Base-by-base conservation (phyloP, 257 asterid genomes). In the Thymus quinquecostatus region DNA sequence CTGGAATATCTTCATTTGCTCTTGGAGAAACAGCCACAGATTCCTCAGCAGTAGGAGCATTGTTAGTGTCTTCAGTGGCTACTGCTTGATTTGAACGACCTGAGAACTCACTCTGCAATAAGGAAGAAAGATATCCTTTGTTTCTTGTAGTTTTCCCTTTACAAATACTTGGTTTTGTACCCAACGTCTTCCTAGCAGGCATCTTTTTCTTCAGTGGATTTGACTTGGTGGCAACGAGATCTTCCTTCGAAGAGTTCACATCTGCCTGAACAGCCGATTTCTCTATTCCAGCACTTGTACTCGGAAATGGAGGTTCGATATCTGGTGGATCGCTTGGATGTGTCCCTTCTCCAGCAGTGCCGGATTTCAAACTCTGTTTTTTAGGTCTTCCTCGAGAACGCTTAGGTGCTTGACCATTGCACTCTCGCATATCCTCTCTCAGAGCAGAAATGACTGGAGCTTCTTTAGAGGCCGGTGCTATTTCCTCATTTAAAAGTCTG, bases 161-260 rank as follows among this genome's bases (percentile, higher is more conserved):
- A 59, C 74, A 62, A 38, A 71, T 34, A 51, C 74, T 69, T 49
- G 83, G 84, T 72, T 80, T 79, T 29, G 93, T 80, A 45, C 87
- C 92, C 80, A 80, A 62, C 34, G 86, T 82, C 79, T 86, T 89
- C 78, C 69, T 86, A 47, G 79, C 77, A 71, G 81, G 79, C 77
- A 70, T 68, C 78, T 83, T 88, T 70, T 62, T 77, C 81, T 74
- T 75, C 34, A 36, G 73, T 44, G 87, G 75, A 74, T 85, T 87
- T 32, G 75, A 44, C 68, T 51, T 71, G 47, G 77, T 41, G 41
- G 60, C 82, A 28, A 72, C 38, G 38, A 49, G 60, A 75, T 68
- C 89, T 6, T 53, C 79, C 59, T 72, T 69, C 47, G 85, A 70
- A 69, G 68, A 13, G 45, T 79, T 74, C 60, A 75, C 32, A 36